A percentile compares a stretch with the other conserved stretches of the same genome.
Evolutionary conservation across 2,329 filamentous ascomycete genomes (phyloP).

Genomic region (Penicillium sp.): DNA sequence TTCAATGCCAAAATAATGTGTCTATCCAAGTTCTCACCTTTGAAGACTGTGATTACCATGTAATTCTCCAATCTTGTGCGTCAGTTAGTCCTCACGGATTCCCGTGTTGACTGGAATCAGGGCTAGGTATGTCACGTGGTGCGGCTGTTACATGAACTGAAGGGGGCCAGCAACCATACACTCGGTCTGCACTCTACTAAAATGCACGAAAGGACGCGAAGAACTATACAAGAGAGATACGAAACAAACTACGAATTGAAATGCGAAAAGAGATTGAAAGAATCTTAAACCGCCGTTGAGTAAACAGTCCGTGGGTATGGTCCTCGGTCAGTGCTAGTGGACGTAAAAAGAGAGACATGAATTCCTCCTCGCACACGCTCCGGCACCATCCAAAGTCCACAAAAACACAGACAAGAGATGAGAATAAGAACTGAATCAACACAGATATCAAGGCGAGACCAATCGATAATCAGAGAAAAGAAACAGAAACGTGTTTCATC

Average conservation of each 20-base stretch:
- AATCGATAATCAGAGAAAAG: background rate
- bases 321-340: background rate
- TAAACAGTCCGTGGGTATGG: background rate
- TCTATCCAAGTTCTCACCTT: background rate
- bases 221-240: background rate
- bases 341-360: background rate
- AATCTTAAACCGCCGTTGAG: background rate
- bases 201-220: background rate
- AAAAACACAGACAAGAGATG: background rate
- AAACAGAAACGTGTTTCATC: background rate
- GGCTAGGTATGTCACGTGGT: slow-evolving; percentile 6
- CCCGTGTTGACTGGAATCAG: background rate
- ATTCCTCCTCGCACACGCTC: background rate
- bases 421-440: background rate
- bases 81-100: background rate
- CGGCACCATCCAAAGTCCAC: background rate
- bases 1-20: slow-evolving; percentile 14
- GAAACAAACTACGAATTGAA: background rate
- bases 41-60: background rate
- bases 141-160: background rate
- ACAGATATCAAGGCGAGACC: background rate
- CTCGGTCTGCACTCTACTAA: background rate
- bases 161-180: slow-evolving; percentile 6
- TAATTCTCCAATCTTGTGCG: too few relatives aligned
- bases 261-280: background rate